A percentile compares a stretch with the other conserved stretches of the same genome.
These are phyloP conservation scores for Paxillus rubicundulus DNA, from an alignment of 768 basidiomycete genomes.

Conservation along the genomic window DNA sequence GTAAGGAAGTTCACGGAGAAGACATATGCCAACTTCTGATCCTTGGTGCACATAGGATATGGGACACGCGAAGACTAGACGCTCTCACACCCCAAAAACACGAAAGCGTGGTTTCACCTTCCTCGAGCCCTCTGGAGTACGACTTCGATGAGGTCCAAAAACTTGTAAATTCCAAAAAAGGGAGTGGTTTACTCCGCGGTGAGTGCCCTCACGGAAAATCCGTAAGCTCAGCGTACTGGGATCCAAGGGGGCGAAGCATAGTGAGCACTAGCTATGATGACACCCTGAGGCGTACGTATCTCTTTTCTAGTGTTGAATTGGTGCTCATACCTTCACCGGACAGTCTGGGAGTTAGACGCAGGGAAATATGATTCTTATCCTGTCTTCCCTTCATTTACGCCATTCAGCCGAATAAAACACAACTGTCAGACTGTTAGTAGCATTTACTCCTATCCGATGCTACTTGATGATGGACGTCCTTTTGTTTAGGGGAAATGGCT, in stretches of 20 bases:
- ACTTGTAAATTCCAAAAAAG: conserved; percentile 50
- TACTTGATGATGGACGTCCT: neutral
- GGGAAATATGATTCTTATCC: conserved; percentile 43
- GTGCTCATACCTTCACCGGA: conserved; percentile 7
- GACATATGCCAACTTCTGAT: neutral
- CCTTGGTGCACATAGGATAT: conserved; percentile 48
- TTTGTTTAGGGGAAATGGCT: conserved; percentile 72
- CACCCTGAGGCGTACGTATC: conserved; percentile 58
- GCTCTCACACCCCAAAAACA: conserved; percentile 34
- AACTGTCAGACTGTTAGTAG: conserved; percentile 72
- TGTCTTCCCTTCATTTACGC: conserved; percentile 60
- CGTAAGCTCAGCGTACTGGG: conserved; percentile 84
- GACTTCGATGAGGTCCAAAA: conserved; percentile 45
- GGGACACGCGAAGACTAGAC: conserved; percentile 72
- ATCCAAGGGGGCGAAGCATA: conserved; percentile 72
- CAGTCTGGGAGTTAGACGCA: conserved; percentile 77
- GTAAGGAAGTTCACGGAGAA: conserved; percentile 38
- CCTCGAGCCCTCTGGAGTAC: conserved; percentile 25
- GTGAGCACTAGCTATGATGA: conserved; percentile 88
- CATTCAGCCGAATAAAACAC: conserved; percentile 61
- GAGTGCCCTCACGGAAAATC: conserved; percentile 73
- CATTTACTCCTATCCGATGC: neutral
- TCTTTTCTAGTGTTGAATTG: neutral
- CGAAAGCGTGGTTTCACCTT: conserved; percentile 7
- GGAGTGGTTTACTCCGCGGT: conserved; percentile 55